Base-by-base conservation (phyloP, 2,329 filamentous ascomycete species). In the Trichoderma arundinaceum region DNA sequence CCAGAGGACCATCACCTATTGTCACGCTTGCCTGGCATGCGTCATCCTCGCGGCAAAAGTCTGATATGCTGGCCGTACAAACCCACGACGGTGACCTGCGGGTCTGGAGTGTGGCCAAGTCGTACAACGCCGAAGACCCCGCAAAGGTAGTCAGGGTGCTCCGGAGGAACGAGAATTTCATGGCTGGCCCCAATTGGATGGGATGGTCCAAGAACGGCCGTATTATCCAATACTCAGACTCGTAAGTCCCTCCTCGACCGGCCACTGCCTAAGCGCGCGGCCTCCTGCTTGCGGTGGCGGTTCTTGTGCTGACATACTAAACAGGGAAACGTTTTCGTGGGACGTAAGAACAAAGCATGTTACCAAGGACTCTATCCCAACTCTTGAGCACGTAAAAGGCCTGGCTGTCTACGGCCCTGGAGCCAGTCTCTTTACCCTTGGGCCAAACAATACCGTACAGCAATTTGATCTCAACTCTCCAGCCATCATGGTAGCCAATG, bases 301-400 rank as follows among this genome's bases (percentile, higher is more conserved):
- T 71, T 66, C 41, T 63, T 38, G 39, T 54, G 49, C 77, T 77
- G 74, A 78, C 74, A 72, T 67, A 67, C 52, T 54, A 41, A 69
- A 72, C 75, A 93, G 94, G 64, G 91, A 97, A 83, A 97, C 94
- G 43, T 89, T 92, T 72, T 90, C 93, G 66, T 99, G 95, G 94
- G 95, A 99, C 82, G 95, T 99, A 51, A 87, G 94, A 69, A 99
- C 95, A n/a, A 98, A 98, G 76, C 90, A 96, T 74, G 93, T 99
- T 71, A 94, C 92, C 3, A 96, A 89, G 77, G 94, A 97, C 73
- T 85, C 87, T 66, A 91, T 98, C 65, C 93, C 94, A 6, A 97
- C 93, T 1, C 84, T 94, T 7, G 90, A 95, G 43, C 88, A 90
- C 70, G 86, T 97, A 66, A 86, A 87, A 68, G 94, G 92, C 15